A percentile compares a stretch with the other conserved stretches of the same genome.
Conservation (phyloP, 2,329 filamentous ascomycete genomes). For the Cercospora sp. region DNA sequence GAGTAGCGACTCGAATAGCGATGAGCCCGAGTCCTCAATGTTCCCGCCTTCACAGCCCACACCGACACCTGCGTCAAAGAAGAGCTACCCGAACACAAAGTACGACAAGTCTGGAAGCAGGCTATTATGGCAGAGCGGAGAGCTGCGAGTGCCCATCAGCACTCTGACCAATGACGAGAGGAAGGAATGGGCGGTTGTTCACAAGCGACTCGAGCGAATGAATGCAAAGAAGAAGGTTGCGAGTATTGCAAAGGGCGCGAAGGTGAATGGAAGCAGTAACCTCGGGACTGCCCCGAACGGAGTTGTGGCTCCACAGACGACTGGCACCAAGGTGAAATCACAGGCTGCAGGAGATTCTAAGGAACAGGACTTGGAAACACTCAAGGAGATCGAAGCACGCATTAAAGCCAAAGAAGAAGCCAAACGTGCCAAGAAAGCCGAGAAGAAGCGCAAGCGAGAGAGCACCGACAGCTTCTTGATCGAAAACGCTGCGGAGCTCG, state of each 20-base stretch:
- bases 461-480: slow-evolving; percentile 31
- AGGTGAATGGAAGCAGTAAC: neutral
- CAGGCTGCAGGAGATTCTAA: slow-evolving; percentile 21
- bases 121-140: slow-evolving; percentile 13
- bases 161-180: slow-evolving; percentile 7
- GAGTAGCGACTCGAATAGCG: neutral
- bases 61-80: slow-evolving; percentile 8
- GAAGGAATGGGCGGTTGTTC: slow-evolving; percentile 11
- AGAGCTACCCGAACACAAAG: neutral
- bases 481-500: slow-evolving; percentile 9
- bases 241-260: neutral
- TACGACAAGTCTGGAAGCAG: slow-evolving; percentile 13
- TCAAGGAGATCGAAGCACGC: slow-evolving; percentile 33
- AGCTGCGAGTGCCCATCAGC: slow-evolving; percentile 1
- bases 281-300: neutral
- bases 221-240: slow-evolving; percentile 15
- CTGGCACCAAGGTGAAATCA: neutral
- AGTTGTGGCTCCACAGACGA: neutral
- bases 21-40: neutral
- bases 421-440: slow-evolving; percentile 27
- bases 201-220: slow-evolving; percentile 5
- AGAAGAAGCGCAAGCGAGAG: slow-evolving; percentile 41
- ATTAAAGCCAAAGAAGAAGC: slow-evolving; percentile 34
- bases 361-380: slow-evolving; percentile 33
- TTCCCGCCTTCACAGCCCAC: slow-evolving; percentile 11